Base-by-base conservation (phyloP, 768 basidiomycete genomes). In the Phaffia tasmanica region DNA sequence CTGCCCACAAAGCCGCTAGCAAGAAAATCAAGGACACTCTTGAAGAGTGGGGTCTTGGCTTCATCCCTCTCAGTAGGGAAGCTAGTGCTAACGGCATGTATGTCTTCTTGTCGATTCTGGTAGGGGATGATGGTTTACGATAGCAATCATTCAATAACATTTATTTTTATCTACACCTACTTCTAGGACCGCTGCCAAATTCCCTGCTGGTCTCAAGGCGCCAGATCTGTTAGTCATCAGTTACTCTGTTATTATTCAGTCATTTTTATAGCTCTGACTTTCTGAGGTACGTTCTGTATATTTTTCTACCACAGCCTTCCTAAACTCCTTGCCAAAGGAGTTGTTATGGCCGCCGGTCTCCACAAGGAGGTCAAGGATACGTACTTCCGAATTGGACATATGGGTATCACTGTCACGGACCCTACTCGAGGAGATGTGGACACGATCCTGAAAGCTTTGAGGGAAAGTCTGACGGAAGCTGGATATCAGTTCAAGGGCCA, bases 71-170 rank as follows among this genome's bases (percentile, higher is more conserved):
- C 15, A 78, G 81, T 30, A 79, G 83, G 1, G 78, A 80, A 2
- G 80, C 82, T 66, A 81, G 86, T 21, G 93, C 95, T 3, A 94
- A 93, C 73, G 93, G 94, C 50, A 97, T 99, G 95, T 88, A 87
- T 7, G 93, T 65, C 1, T 7, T 11, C 30, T 6, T 54, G 18
- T 16, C 18, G 11, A 51, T 11, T n/a, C n/a, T n/a, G n/a, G n/a
- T n/a, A n/a, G n/a, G n/a, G n/a, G n/a, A n/a, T n/a, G n/a, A 35
- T 18, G 18, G 2, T 16, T 32, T 89, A 72, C 70, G 79, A 73
- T 50, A 29, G 23, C 6, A 25, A 61, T 59, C 63, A 30, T 16
- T 9, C 58, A 29, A 57, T 46, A 18, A 29, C 69, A 62, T 35
- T 35, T 62, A 25, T 53, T 55, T 63, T 35, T 15, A 16, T 61